Conservation (phyloP, 345 rosid species). For the Acer yangbiense region DNA sequence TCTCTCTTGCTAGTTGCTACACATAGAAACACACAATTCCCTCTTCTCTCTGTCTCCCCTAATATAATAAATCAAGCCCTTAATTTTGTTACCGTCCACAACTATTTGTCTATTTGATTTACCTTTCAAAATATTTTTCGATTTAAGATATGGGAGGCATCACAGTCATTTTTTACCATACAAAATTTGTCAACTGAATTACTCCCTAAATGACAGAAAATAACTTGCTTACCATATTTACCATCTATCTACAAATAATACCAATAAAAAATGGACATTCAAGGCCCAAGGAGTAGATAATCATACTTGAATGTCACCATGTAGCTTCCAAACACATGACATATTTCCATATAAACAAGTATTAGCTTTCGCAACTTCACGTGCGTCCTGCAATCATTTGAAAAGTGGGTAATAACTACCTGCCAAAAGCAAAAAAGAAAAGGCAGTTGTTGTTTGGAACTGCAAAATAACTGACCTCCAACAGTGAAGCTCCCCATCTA, state of each 20-base stretch:
- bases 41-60: not conserved
- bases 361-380: conserved; percentile 51
- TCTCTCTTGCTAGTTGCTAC: not conserved
- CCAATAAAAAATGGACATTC: conserved; percentile 12
- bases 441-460: conserved; percentile 8
- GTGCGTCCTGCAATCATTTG: conserved; percentile 62
- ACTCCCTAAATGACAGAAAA: not conserved
- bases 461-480: conserved; percentile 57
- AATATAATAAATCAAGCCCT: not conserved
- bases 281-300: not conserved
- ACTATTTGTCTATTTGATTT: not conserved
- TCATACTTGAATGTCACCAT: conserved; percentile 81
- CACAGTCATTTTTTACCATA: not conserved
- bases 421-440: not conserved
- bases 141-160: not conserved
- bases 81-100: not conserved
- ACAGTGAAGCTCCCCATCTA: conserved; percentile 80
- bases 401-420: conserved; percentile 15
- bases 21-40: not conserved
- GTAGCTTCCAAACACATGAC: conserved; percentile 86
- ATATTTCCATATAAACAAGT: conserved; percentile 59
- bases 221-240: not conserved
- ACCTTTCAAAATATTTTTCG: not conserved
- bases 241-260: conserved; percentile 1
- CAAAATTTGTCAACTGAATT: not conserved